phyloP scores from a whole-genome alignment of 2,329 filamentous ascomycete genomes.

The Aspergillus sp. region DNA sequence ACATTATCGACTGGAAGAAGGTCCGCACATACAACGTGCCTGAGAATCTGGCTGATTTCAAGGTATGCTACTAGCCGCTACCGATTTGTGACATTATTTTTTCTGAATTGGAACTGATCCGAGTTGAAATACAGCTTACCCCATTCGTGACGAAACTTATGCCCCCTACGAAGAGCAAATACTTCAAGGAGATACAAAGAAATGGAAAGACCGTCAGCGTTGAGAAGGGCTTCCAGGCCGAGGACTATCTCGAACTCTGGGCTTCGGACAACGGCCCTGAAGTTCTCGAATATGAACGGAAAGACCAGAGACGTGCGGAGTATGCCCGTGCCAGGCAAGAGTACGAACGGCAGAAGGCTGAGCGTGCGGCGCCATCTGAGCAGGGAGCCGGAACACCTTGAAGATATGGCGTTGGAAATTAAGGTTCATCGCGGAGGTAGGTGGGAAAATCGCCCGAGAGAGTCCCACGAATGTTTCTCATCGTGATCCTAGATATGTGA shows the following conservation, averaged over 20 bases:
- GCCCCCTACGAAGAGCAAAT: conserved; percentile 40
- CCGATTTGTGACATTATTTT: no score
- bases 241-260: conserved; percentile 47
- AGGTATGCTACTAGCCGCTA: conserved; percentile 56
- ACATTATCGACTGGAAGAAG: conserved; percentile 81
- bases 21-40: conserved; percentile 91
- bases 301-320: conserved; percentile 14
- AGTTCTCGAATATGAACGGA: conserved; percentile 32
- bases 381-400: not conserved
- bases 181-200: conserved; percentile 38
- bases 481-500: not conserved
- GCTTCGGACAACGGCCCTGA: conserved; percentile 41
- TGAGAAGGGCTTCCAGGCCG: conserved; percentile 38
- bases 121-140: conserved; percentile 43
- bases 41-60: conserved; percentile 68
- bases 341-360: not conserved
- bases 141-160: conserved; percentile 52
- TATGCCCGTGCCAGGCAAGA: not conserved
- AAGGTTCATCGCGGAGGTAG: not conserved
- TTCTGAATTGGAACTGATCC: conserved; percentile 41
- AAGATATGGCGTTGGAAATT: not conserved
- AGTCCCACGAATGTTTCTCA: not conserved
- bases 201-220: conserved; percentile 31
- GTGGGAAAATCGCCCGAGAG: no score
- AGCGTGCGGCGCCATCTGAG: not conserved